phyloP scores from a whole-genome alignment of 202 grass and related monocot species.

The Alloteropsis angusta region DNA sequence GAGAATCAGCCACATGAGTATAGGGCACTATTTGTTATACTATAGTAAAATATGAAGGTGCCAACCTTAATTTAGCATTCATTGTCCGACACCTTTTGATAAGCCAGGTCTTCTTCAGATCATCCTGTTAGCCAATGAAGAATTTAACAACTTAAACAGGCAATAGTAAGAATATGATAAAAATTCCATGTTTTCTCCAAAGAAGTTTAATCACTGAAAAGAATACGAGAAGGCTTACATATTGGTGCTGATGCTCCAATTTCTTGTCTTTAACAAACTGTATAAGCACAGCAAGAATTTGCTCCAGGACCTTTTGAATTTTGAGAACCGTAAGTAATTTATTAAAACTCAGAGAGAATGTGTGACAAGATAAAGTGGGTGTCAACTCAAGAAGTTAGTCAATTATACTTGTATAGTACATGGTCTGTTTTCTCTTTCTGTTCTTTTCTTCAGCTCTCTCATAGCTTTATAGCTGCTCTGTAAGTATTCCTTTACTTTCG shows the following conservation, averaged over 20 bases:
- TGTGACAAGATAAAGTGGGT: not conserved
- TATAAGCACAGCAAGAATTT: conserved; percentile 93
- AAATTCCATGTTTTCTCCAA: not conserved
- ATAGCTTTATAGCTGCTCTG: too few relatives aligned
- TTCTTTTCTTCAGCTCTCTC: too few relatives aligned
- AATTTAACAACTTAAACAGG: not conserved
- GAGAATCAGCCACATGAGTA: not conserved
- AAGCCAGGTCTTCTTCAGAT: conserved; percentile 95
- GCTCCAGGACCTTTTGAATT: conserved; percentile 68
- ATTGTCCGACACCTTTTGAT: conserved; percentile 95
- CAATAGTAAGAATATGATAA: not conserved
- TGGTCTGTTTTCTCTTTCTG: too few relatives aligned
- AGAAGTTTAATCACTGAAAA: not conserved
- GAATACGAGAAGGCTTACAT: conserved; percentile 45
- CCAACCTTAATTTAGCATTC: conserved; percentile 94
- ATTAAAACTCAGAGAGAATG: conserved; percentile 7
- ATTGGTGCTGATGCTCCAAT: conserved; percentile 92
- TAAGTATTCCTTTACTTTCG: too few relatives aligned
- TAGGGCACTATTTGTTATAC: not conserved
- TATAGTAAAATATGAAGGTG: not conserved
- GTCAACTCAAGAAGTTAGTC: too few relatives aligned
- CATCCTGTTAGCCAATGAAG: conserved; percentile 59
- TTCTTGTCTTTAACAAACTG: conserved; percentile 97
- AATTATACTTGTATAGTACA: too few relatives aligned
- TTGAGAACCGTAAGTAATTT: conserved; percentile 16